Base-by-base conservation (phyloP, 768 basidiomycete species). In the Favolaschia claudopus region DNA sequence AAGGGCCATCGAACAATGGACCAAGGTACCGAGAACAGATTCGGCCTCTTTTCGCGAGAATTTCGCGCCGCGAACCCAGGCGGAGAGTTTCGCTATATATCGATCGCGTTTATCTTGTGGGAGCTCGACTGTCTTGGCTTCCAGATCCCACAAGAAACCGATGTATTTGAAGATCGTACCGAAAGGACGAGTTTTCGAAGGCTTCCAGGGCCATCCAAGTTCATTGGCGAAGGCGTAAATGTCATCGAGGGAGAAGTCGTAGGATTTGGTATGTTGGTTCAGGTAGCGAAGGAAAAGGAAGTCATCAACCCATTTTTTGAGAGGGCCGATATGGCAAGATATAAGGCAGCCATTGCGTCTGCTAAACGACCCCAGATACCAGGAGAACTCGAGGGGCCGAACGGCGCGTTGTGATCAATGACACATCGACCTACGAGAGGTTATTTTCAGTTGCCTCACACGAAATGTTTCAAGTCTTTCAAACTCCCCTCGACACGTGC, bases 171-270 rank as follows among this genome's bases (percentile, higher is more conserved):
- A n/a, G n/a, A n/a, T n/a, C n/a, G n/a, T n/a, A n/a, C n/a, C n/a
- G n/a, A n/a, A n/a, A n/a, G n/a, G n/a, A n/a, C n/a, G n/a, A n/a
- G n/a, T n/a, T n/a, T n/a, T n/a, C n/a, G n/a, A n/a, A n/a, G n/a
- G n/a, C n/a, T n/a, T n/a, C n/a, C 76, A 77, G 0, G 69, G 64
- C 9, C 72, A 70, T 1, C 77, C 74, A 13, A 79, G 69, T 2
- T 36, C 17, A 0, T 43, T 15, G 0, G 77, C 77, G 0, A 79
- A 24, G 0, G 2, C 7, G 38, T 82, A 69, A 19, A 83, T 78
- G 57, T 82, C 78, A 0, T 24, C 52, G 7, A 68, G 49, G 37
- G 65, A 27, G 32, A 58, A 74, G 14, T 17, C 4, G n/a, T n/a
- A 17, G 9, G 40, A 7, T 10, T 14, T 50, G 12, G 62, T n/a